phyloP scores from a whole-genome alignment of 352 stramenopile genomes.

The Pythium utonaiense region DNA sequence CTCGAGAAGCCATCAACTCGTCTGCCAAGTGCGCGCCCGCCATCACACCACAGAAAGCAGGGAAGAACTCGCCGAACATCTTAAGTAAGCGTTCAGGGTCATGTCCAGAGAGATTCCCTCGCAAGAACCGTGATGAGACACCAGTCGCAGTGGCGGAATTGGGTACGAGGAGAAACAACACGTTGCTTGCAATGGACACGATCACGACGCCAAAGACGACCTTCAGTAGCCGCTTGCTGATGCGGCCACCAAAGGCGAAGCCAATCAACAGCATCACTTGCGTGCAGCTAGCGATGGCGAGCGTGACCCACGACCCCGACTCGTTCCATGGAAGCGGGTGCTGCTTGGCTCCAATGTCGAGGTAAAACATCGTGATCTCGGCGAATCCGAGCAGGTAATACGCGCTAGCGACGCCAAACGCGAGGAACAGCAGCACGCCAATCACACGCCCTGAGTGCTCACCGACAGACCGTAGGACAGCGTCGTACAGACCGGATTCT shows the following conservation, averaged over 20 bases:
- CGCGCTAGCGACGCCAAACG: slow-evolving; percentile 34
- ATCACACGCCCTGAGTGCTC: slow-evolving; percentile 34
- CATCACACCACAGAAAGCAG: slow-evolving; percentile 41
- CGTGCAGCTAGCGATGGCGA: slow-evolving; percentile 30
- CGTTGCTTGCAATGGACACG: slow-evolving; percentile 31
- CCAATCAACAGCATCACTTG: slow-evolving; percentile 20
- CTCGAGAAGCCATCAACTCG: not conserved
- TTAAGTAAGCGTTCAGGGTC: slow-evolving; percentile 19
- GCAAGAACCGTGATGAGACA: slow-evolving; percentile 23
- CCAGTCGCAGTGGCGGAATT: slow-evolving; percentile 30
- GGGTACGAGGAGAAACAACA: slow-evolving; percentile 31
- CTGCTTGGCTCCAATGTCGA: slow-evolving; percentile 20
- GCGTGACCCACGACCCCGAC: slow-evolving; percentile 30
- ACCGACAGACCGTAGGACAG: slow-evolving; percentile 26
- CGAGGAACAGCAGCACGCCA: slow-evolving; percentile 34
- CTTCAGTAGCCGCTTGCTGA: slow-evolving; percentile 22
- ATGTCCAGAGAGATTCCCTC: slow-evolving; percentile 25
- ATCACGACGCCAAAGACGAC: slow-evolving; percentile 40
- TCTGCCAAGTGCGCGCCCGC: slow-evolving; percentile 37
- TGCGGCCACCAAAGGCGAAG: slow-evolving; percentile 16
- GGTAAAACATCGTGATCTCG: slow-evolving; percentile 44
- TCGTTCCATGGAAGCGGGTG: slow-evolving; percentile 38
- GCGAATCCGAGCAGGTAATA: slow-evolving; percentile 50
- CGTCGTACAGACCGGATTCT: slow-evolving; percentile 26
- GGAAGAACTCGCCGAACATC: slow-evolving; percentile 45